phyloP scores from a whole-genome alignment of 495 filamentous ascomycete genomes.

The Glarea lozoyensis region DNA sequence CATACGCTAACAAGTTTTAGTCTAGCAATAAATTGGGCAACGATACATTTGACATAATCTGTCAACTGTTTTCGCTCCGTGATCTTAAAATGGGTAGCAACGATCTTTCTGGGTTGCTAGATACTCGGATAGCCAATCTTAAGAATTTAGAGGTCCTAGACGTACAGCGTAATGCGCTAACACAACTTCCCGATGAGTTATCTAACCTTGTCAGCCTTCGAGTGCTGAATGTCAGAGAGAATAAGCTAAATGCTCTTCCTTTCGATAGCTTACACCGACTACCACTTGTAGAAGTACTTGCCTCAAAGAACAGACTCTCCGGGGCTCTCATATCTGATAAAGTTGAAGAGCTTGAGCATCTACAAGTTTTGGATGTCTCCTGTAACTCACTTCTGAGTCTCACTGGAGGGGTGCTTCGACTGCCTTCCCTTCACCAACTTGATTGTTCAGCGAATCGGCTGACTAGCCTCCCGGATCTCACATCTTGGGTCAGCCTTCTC shows the following conservation, averaged over 20 bases:
- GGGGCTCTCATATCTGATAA: constrained; percentile 59
- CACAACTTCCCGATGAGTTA: constrained; percentile 62
- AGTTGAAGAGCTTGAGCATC: constrained; percentile 44
- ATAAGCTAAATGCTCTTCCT: constrained; percentile 60
- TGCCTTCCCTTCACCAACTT: constrained; percentile 69
- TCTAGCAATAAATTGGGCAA: constrained; percentile 73
- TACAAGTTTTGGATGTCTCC: constrained; percentile 70
- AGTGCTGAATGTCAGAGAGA: constrained; percentile 68
- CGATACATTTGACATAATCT: constrained; percentile 59
- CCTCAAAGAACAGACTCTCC: constrained; percentile 69
- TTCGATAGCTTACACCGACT: constrained; percentile 56
- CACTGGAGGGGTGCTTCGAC: constrained; percentile 40
- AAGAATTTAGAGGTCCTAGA: constrained; percentile 69
- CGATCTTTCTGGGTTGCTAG: constrained; percentile 54
- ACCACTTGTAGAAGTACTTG: constrained; percentile 63
- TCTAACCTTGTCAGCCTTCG: constrained; percentile 55
- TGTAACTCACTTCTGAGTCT: constrained; percentile 56
- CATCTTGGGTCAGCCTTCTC: constrained; percentile 59
- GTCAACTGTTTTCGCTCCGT: constrained; percentile 57
- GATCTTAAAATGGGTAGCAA: constrained; percentile 83
- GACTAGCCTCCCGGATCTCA: constrained; percentile 57
- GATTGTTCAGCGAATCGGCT: constrained; percentile 71
- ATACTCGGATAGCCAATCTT: constrained; percentile 47
- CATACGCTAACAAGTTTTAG: constrained; percentile 27
- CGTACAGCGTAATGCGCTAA: constrained; percentile 70